phyloP scores from a whole-genome alignment of 2,329 filamentous ascomycete species.

The Ilyonectria destructans region DNA sequence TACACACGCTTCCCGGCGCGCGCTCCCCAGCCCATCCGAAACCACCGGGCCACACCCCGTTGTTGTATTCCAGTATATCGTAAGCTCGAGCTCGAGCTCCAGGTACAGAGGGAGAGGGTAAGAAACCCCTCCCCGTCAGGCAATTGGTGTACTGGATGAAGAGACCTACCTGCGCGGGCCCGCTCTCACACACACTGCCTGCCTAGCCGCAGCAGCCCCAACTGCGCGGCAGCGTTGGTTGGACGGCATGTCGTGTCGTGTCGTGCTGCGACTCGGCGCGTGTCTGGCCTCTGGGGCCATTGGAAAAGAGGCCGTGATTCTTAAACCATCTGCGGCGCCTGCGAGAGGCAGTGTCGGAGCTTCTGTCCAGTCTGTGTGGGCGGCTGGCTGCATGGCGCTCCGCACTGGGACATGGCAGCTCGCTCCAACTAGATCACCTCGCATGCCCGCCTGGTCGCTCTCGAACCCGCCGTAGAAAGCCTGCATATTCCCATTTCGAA shows the following conservation, averaged over 20 bases:
- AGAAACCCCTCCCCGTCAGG: slow-evolving; percentile 1
- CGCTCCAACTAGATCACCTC: neutral
- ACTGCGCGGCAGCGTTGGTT: neutral
- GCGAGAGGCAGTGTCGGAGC: neutral
- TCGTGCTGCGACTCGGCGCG: slow-evolving; percentile 19
- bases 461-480: neutral
- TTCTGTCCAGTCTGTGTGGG: slow-evolving; percentile 2
- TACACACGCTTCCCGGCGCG: slow-evolving; percentile 25
- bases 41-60: slow-evolving; percentile 16
- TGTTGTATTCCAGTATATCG: neutral
- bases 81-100: slow-evolving; percentile 7
- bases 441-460: neutral
- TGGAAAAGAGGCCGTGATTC: neutral
- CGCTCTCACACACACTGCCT: neutral
- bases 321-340: neutral
- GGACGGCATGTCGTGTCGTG: slow-evolving; percentile 7
- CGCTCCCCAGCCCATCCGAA: slow-evolving; percentile 26
- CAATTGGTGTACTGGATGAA: neutral
- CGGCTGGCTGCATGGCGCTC: slow-evolving; percentile 11
- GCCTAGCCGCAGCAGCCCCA: neutral
- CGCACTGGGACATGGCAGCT: neutral
- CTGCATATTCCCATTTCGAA: neutral
- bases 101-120: neutral
- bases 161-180: neutral
- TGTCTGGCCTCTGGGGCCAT: neutral